Evolutionary conservation across 225 moss, liverwort and hornwort genomes (phyloP).

Genomic region (Neckera pumila): DNA sequence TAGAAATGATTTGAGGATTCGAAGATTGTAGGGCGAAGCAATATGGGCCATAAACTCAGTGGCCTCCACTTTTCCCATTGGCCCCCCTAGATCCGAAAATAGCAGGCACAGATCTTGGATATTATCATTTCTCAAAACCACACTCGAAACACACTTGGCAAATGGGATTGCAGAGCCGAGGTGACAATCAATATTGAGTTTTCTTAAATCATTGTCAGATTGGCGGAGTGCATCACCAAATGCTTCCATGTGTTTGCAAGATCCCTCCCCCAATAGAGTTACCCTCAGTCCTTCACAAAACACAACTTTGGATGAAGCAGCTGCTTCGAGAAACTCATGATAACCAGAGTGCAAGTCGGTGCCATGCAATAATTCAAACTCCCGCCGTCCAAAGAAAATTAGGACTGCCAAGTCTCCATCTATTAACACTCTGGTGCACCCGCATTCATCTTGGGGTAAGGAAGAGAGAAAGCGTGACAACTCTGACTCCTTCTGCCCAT

Average conservation of each 20-base stretch:
- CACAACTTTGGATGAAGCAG: neutral
- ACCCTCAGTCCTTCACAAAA: fast-evolving
- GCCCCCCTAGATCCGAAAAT: fast-evolving
- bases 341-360: neutral
- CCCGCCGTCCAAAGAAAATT: fast-evolving
- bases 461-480: neutral
- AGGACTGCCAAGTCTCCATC: fast-evolving
- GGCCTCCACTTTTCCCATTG: neutral
- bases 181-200: fast-evolving
- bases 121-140: neutral
- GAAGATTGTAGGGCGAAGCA: neutral
- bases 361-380: neutral
- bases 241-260: neutral
- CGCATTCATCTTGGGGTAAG: neutral
- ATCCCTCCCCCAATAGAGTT: fast-evolving
- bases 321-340: neutral
- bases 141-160: neutral
- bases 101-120: fast-evolving
- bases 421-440: fast-evolving
- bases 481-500: neutral
- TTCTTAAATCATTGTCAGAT: neutral
- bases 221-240: neutral
- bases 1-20: neutral
- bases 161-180: fast-evolving
- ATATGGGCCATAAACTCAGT: neutral